Evolutionary conservation across 768 basidiomycete genomes (phyloP), one percentile per base, ranked within the genome.

Genomic region (Serendipita sp.): DNA sequence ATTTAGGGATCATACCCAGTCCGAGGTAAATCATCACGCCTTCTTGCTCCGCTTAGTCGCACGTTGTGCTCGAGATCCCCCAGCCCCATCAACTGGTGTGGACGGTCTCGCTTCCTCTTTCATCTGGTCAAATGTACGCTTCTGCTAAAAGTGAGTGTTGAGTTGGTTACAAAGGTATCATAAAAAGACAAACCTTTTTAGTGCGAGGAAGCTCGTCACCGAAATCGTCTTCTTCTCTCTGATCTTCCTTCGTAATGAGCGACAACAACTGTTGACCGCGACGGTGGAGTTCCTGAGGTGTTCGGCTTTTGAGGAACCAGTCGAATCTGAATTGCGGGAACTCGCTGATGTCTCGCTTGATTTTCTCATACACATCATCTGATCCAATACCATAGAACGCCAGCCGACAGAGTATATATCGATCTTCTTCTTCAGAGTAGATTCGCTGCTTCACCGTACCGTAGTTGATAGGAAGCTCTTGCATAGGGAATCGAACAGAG

Each of bases 281-380:
- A 68, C 95, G 78, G 70, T 86, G 84, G 65, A 98, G 75, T 75
- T 98, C 95, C 70, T 90, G 86, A 2, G 91, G 85, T 10, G 88
- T 90, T 64, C 95, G 78, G 68, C 90, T 92, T 78, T 95, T 94
- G 80, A 93, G 88, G 78, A 96, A 97, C 95, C 93, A 97, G 71
- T 97, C 93, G 70, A 98, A 98, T 24, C 94, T 80, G 77, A 97
- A 99, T 13, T 94, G 88, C 1, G 95, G 94, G 75, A 93, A 97
- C 75, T 98, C 94, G 15, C 85, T 86, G 68, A 98, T 92, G 74
- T 98, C 95, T 74, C 86, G 84, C 81, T 95, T 96, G 76, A 98
- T 96, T 63, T 86, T 77, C 71, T 99, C 95, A 71, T 93, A 96
- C 30, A 92, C 88, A 70, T 96, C 92, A 60, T 90, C 90, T 15